These are phyloP conservation scores for Taphrina populina DNA, from an alignment of 1,139 yeast species.

Conservation along the genomic window DNA sequence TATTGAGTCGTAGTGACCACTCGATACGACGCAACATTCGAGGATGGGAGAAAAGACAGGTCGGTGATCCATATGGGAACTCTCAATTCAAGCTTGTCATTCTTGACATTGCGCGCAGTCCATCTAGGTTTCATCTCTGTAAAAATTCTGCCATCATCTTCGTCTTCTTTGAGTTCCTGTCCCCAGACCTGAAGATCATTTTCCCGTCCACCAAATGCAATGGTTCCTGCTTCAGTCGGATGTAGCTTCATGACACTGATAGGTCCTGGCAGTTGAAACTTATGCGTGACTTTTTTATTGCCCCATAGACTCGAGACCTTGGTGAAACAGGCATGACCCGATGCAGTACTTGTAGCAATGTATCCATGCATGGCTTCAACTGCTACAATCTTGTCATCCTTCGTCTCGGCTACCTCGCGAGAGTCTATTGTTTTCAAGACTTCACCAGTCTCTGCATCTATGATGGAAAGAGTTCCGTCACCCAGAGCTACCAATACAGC, in stretches of 20 bases:
- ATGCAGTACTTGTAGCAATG: conserved; percentile 51
- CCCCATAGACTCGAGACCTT: conserved; percentile 43
- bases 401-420: conserved; percentile 45
- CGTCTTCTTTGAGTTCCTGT: background rate
- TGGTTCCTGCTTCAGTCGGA: conserved; percentile 43
- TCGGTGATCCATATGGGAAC: conserved; percentile 47
- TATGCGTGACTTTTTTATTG: background rate
- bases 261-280: conserved; percentile 45
- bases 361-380: conserved; percentile 44
- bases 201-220: conserved; percentile 53
- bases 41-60: conserved; percentile 42
- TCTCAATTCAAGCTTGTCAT: conserved; percentile 45
- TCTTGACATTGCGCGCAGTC: conserved; percentile 48
- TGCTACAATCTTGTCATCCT: conserved; percentile 45
- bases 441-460: conserved; percentile 41
- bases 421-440: conserved; percentile 41
- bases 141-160: conserved; percentile 20
- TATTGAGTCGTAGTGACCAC: conserved; percentile 10
- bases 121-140: conserved; percentile 39
- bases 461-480: conserved; percentile 35
- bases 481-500: conserved; percentile 1
- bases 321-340: conserved; percentile 51
- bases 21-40: background rate
- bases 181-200: conserved; percentile 47
- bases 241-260: conserved; percentile 48